Evolutionary conservation across 257 asterid genomes (phyloP).

Genomic region (Solanum clarkiae): DNA sequence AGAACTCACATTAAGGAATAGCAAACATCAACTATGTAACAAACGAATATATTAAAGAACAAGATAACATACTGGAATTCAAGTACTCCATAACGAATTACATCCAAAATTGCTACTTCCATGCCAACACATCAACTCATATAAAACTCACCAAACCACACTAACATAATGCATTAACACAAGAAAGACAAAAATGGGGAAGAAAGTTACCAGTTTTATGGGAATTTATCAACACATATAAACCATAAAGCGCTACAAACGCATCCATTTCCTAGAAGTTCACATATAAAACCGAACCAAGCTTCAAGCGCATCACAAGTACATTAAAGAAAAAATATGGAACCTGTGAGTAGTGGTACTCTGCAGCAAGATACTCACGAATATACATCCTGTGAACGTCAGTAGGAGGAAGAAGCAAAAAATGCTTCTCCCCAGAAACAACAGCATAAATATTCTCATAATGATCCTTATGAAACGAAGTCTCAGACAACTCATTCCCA

Average conservation of each 20-base stretch:
- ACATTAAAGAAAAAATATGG: background rate
- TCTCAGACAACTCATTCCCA: slow-evolving; percentile 54
- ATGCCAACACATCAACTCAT: background rate
- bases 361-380: slow-evolving; percentile 55
- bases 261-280: background rate
- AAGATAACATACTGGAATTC: background rate
- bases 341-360: slow-evolving; percentile 50
- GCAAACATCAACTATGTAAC: background rate
- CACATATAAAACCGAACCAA: background rate
- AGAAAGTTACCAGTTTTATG: background rate
- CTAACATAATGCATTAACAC: background rate
- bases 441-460: slow-evolving; percentile 89
- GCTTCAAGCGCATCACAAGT: background rate
- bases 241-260: background rate
- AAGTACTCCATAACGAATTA: background rate
- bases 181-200: background rate
- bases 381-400: slow-evolving; percentile 89
- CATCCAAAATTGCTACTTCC: background rate
- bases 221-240: background rate
- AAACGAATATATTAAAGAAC: background rate
- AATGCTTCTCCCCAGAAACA: slow-evolving; percentile 64
- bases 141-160: background rate
- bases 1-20: background rate
- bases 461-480: slow-evolving; percentile 83
- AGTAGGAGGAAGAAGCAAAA: slow-evolving; percentile 76